Conservation (phyloP, 352 stramenopile genomes). For the Phytophthora sp. region DNA sequence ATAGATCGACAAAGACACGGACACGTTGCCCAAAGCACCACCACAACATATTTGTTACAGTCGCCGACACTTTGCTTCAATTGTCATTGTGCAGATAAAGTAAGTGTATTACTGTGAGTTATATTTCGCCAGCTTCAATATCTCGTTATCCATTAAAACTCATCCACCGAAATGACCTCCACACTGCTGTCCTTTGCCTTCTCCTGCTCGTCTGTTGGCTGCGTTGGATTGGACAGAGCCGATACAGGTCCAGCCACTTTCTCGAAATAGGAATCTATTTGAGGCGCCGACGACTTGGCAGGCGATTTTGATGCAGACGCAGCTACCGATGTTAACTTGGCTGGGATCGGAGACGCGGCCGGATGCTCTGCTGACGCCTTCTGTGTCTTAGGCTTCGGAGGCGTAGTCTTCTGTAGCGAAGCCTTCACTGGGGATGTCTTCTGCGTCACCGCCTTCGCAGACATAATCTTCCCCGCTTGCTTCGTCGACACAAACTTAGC, state of each 20-base stretch:
- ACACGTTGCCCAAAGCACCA: no score
- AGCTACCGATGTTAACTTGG: slow-evolving; percentile 5
- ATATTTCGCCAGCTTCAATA: no score
- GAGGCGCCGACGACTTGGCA: slow-evolving; percentile 19
- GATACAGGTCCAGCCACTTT: slow-evolving; percentile 16
- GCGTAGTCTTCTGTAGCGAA: background rate
- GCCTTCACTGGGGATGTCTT: background rate
- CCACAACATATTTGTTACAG: no score
- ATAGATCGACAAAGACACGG: no score
- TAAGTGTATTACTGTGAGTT: no score
- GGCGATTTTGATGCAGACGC: slow-evolving; percentile 20
- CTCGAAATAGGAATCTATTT: slow-evolving; percentile 47
- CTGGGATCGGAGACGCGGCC: background rate
- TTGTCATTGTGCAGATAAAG: no score
- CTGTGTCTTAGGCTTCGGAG: slow-evolving; percentile 13
- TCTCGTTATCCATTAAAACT: no score
- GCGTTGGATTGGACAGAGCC: background rate
- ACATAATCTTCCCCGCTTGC: slow-evolving; percentile 10
- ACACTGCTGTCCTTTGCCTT: slow-evolving; percentile 19
- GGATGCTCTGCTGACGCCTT: slow-evolving; percentile 18
- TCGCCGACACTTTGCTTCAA: no score
- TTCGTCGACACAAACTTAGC: background rate
- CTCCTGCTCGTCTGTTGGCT: slow-evolving; percentile 14
- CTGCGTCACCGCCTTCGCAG: slow-evolving; percentile 1
- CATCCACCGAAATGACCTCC: slow-evolving; percentile 39